Conservation (phyloP, 1,284 basidiomycete species). For the Irpex lacteus region DNA sequence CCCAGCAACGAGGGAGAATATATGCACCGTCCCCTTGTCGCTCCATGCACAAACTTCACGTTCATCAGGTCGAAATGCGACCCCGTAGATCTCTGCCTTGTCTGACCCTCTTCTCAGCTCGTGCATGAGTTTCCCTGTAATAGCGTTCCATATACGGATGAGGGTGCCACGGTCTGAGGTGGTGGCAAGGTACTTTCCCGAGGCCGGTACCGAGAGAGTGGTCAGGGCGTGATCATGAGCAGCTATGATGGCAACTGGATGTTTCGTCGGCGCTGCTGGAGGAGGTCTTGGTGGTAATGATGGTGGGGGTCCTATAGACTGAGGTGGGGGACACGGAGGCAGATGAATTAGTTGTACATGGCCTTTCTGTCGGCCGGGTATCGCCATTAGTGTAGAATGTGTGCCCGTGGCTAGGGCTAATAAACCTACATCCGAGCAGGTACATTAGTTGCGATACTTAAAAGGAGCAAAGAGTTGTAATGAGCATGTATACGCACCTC, state of each 20-base stretch:
- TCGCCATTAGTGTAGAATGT: constrained; percentile 78
- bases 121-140: constrained; percentile 70
- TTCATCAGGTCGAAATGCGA: constrained; percentile 77
- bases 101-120: constrained; percentile 90
- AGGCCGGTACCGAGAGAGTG: constrained; percentile 74
- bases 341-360: constrained; percentile 91
- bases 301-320: constrained; percentile 45
- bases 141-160: constrained; percentile 85
- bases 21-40: constrained; percentile 95
- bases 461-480: not conserved
- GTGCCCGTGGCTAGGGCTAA: constrained; percentile 78
- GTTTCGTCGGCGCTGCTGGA: constrained; percentile 53
- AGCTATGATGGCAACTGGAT: constrained; percentile 78
- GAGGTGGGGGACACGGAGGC: constrained; percentile 68
- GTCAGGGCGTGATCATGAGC: constrained; percentile 84
- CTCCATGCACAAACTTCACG: constrained; percentile 87
- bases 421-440: constrained; percentile 54
- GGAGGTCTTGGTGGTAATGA: constrained; percentile 45
- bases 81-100: constrained; percentile 89
- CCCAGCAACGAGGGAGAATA: constrained; percentile 71
- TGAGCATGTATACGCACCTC: constrained; percentile 51
- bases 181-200: constrained; percentile 82
- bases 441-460: constrained; percentile 1
- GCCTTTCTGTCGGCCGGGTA: constrained; percentile 86
- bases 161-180: constrained; percentile 86